A percentile compares a stretch with the other conserved stretches of the same genome.
phyloP scores from a whole-genome alignment of 164 flowering plant genomes.

The Akebia trifoliata region DNA sequence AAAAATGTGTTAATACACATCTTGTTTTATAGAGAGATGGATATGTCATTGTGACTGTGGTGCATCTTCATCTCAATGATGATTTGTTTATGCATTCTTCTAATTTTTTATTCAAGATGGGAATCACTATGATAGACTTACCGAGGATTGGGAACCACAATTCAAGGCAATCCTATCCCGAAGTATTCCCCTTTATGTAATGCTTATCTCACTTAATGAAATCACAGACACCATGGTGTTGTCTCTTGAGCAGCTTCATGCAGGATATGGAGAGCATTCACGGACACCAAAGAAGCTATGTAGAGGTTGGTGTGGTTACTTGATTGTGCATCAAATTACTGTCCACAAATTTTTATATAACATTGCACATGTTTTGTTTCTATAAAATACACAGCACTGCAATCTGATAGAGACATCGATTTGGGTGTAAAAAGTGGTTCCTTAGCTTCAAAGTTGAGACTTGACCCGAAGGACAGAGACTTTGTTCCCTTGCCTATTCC shows the following conservation, averaged over 20 bases:
- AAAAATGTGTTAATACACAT: neutral
- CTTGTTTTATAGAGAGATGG: neutral
- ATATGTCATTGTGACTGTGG: neutral
- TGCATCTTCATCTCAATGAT: constrained; percentile 1
- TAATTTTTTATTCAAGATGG: neutral
- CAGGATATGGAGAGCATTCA: constrained; percentile 55
- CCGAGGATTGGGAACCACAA: neutral
- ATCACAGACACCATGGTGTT: constrained; percentile 6
- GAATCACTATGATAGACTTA: neutral
- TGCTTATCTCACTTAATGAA: neutral
- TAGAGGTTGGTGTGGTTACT: constrained; percentile 37
- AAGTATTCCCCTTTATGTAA: neutral
- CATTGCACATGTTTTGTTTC: constrained; percentile 1
- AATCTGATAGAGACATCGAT: constrained; percentile 29
- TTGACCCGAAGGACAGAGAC: constrained; percentile 66
- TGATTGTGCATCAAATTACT: neutral
- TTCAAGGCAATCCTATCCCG: neutral
- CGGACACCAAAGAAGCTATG: constrained; percentile 53
- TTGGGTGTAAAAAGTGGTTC: constrained; percentile 41
- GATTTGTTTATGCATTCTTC: neutral
- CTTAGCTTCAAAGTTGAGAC: constrained; percentile 69
- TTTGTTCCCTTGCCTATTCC: constrained; percentile 79
- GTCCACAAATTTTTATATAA: neutral
- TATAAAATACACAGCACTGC: constrained; percentile 32
- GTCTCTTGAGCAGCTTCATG: constrained; percentile 70